A percentile compares a stretch with the other conserved stretches of the same genome.
These are phyloP conservation scores for Lactarius indigo DNA, from an alignment of 768 basidiomycete genomes.

Conservation along the genomic window DNA sequence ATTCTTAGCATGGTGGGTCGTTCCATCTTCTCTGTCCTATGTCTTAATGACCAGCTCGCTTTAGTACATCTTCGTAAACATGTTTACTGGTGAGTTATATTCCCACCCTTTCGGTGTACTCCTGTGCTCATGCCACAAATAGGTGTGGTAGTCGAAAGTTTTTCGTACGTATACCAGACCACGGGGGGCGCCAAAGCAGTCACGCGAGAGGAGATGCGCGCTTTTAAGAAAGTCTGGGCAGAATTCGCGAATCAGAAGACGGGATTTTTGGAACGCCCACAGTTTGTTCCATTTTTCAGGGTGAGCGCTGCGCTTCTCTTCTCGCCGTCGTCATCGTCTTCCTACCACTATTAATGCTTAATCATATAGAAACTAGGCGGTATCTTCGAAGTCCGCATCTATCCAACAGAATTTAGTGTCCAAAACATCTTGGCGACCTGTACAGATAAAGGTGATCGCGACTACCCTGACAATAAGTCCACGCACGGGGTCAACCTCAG, in stretches of 20 bases:
- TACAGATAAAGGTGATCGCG: constrained; percentile 36
- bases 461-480: constrained; percentile 34
- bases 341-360: neutral
- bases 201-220: constrained; percentile 86
- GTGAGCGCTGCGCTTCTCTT: constrained; percentile 46
- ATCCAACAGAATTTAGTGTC: constrained; percentile 65
- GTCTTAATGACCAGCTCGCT: neutral
- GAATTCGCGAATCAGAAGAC: constrained; percentile 76
- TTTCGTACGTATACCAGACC: constrained; percentile 91
- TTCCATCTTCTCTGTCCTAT: neutral
- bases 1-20: constrained; percentile 81
- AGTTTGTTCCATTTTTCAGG: constrained; percentile 75
- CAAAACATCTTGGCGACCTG: constrained; percentile 55
- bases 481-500: constrained; percentile 58
- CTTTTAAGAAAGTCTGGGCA: constrained; percentile 94
- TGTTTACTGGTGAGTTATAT: constrained; percentile 73
- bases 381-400: constrained; percentile 85
- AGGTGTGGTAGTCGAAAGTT: constrained; percentile 93
- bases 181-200: constrained; percentile 79
- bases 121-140: constrained; percentile 25
- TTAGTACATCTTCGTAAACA: constrained; percentile 93
- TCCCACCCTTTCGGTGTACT: neutral
- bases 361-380: constrained; percentile 67
- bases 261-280: constrained; percentile 66
- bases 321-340: neutral